phyloP scores from a whole-genome alignment of 257 asterid genomes.

The Prunella vulgaris region DNA sequence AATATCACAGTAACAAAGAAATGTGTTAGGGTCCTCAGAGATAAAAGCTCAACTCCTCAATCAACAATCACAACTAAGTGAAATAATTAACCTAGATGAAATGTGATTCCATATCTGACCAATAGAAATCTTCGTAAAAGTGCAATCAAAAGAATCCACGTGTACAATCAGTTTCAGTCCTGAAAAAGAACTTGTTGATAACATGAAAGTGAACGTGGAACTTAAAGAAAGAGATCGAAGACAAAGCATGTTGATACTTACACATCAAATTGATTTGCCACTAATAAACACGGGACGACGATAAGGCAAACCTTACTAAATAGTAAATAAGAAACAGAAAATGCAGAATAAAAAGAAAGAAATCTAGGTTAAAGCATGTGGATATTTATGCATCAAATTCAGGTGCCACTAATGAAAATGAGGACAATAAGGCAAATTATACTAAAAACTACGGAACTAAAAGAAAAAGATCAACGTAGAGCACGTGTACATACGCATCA shows the following conservation, averaged over 20 bases:
- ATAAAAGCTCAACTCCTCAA: background rate
- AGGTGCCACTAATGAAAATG: background rate
- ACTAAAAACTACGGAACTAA: background rate
- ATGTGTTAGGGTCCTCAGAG: background rate
- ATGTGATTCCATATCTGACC: constrained; percentile 1
- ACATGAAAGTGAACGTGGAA: background rate
- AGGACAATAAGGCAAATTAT: background rate
- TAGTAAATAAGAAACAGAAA: no score
- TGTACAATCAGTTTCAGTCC: background rate
- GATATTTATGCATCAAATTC: background rate
- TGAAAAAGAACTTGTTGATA: background rate
- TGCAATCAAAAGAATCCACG: background rate
- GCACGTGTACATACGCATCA: background rate
- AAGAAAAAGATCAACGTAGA: background rate
- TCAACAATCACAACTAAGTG: background rate
- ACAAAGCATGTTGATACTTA: background rate
- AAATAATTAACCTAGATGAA: background rate
- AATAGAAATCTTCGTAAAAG: background rate
- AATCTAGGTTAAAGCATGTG: no score
- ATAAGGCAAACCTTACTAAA: no score
- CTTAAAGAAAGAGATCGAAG: background rate
- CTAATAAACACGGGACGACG: no score
- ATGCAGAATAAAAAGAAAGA: no score
- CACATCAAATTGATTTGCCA: no score
- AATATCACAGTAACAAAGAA: background rate